phyloP scores from a whole-genome alignment of 495 filamentous ascomycete genomes.

The Podospora pseudocomata region DNA sequence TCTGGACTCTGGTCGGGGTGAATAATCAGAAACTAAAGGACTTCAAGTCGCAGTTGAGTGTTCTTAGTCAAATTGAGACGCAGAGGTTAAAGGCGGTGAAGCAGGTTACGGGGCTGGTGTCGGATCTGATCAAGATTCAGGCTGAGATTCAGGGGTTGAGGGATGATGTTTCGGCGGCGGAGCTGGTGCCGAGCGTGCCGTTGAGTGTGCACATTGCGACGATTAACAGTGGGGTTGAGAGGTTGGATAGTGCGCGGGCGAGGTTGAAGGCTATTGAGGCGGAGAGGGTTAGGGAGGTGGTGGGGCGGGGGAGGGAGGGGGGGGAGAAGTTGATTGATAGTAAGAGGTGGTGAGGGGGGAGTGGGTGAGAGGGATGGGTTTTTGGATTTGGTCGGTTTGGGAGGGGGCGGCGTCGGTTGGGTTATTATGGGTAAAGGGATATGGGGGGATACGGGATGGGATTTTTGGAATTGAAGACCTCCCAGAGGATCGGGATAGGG shows the following conservation, averaged over 20 bases:
- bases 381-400: not conserved
- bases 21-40: slow-evolving; percentile 47
- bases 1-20: slow-evolving; percentile 70
- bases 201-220: slow-evolving; percentile 65
- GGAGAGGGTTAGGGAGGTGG: slow-evolving; percentile 49
- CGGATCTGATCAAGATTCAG: slow-evolving; percentile 64
- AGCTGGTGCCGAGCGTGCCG: slow-evolving; percentile 54
- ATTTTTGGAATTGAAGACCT: too few relatives aligned
- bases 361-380: not conserved
- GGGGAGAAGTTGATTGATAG: slow-evolving; percentile 27
- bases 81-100: not conserved
- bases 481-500: not conserved
- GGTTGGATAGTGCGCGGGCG: slow-evolving; percentile 55
- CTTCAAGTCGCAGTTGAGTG: not conserved
- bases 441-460: not conserved
- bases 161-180: slow-evolving; percentile 60
- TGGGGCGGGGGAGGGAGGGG: slow-evolving; percentile 41
- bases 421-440: not conserved
- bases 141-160: slow-evolving; percentile 63
- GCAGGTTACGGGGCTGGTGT: slow-evolving; percentile 40
- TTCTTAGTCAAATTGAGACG: not conserved
- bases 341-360: not conserved
- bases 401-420: not conserved
- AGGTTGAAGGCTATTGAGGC: slow-evolving; percentile 56
- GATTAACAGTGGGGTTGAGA: slow-evolving; percentile 62